Base-by-base conservation (phyloP, 202 grass and related monocot genomes). In the Tripidium arundinaceum region DNA sequence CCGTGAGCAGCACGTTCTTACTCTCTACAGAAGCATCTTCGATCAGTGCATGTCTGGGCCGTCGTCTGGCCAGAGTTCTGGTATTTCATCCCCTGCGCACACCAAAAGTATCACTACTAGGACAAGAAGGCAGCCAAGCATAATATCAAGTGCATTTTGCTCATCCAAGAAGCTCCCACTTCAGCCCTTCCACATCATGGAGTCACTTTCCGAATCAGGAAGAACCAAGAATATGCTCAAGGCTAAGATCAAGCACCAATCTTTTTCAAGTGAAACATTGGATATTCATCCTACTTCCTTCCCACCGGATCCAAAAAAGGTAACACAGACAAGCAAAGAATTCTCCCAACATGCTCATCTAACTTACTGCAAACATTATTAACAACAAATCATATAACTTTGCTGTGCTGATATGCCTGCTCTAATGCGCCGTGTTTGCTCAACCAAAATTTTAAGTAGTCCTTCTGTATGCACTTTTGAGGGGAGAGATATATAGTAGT, bases 71-170 rank as follows among this genome's bases (percentile, higher is more conserved):
- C 96, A 91, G 64, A 98, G 92, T 70, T 95, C 92, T 11, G 90
- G 90, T 68, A 82, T 93, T 81, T 85, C 92, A 6, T 98, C 96
- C 47, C 96, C 96, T 0, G 88, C 90, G 9, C 92, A 95, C 74
- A 83, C 84, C 27, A 98, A 95, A 74, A 88, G 25, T 15, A 47
- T 83, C 52, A 62, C 37, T 36, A 55, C 74, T 28, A 76, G 81
- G 39, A 54, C 75, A 33, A 88, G 88, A 68, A 90, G 93, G 55
- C 92, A 94, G 3, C 92, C 90, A 8, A 93, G 84, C 82, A 89
- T 98, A 79, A 98, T 98, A 86, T 89, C 95, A n/a, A 95, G 86
- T 84, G 84, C 92, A 60, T 98, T 98, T 74, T 98, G 96, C 84
- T 98, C 96, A 67, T 98, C 96, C 12, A 95, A 93, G 60, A 95